Percentiles rank a stretch among this genome's conserved stretches.
Evolutionary conservation across 2,329 filamentous ascomycete species (phyloP).

Genomic region (Botrytis squamosa): DNA sequence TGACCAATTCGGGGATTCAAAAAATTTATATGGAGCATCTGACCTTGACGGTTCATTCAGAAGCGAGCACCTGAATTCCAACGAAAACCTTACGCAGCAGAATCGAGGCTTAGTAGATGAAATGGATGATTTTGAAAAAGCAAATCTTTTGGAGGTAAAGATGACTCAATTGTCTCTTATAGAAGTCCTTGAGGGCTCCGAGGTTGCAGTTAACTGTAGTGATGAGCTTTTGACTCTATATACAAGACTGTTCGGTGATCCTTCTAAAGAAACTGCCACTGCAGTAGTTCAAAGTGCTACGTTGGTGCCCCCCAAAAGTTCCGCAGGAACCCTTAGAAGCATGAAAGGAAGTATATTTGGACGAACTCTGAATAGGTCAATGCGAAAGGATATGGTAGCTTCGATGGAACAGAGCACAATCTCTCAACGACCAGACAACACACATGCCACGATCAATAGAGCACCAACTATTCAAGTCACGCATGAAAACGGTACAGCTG

Average conservation of each 20-base stretch:
- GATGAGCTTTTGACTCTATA: constrained; percentile 83
- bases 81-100: constrained; percentile 37
- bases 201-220: constrained; percentile 83
- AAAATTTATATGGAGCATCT: constrained; percentile 65
- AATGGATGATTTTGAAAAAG: constrained; percentile 82
- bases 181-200: constrained; percentile 79
- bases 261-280: constrained; percentile 41
- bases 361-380: constrained; percentile 45
- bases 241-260: constrained; percentile 72
- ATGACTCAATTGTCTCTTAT: constrained; percentile 88
- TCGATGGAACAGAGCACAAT: constrained; percentile 39
- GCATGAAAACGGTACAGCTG: constrained; percentile 53
- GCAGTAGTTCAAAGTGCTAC: neutral
- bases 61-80: constrained; percentile 63
- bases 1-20: constrained; percentile 77
- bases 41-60: constrained; percentile 51
- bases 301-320: constrained; percentile 58
- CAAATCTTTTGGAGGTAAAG: constrained; percentile 86
- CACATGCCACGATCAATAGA: constrained; percentile 31
- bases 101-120: constrained; percentile 64
- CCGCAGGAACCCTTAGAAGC: constrained; percentile 68
- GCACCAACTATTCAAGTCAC: constrained; percentile 76
- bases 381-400: constrained; percentile 44
- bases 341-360: constrained; percentile 77
- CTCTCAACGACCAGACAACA: constrained; percentile 36